phyloP scores from a whole-genome alignment of 192 early-diverging fungal genomes.

The Diversispora epigaea region DNA sequence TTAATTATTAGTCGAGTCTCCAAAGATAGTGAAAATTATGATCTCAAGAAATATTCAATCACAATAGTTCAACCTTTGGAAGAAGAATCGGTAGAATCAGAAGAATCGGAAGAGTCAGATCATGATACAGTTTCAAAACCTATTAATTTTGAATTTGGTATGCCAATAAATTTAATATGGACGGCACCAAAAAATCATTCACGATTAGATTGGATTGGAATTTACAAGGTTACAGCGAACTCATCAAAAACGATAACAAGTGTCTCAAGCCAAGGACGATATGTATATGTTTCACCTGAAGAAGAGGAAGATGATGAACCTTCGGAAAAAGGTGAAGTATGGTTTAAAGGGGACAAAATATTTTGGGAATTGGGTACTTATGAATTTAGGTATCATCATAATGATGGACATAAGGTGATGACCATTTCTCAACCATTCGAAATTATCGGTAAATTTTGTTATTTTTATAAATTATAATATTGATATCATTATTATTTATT shows the following conservation, averaged over 20 bases:
- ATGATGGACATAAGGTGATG: conserved; percentile 83
- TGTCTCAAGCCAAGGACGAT: conserved; percentile 68
- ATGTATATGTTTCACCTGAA: conserved; percentile 61
- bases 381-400: conserved; percentile 90
- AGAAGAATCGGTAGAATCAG: background rate
- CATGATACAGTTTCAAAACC: background rate
- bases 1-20: conserved; percentile 34
- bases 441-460: conserved; percentile 53
- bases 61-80: background rate
- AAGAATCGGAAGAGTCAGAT: background rate
- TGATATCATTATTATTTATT: background rate
- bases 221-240: conserved; percentile 81
- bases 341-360: conserved; percentile 64
- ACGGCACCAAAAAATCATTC: conserved; percentile 72
- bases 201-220: conserved; percentile 87
- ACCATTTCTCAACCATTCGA: conserved; percentile 75
- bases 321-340: conserved; percentile 35
- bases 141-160: conserved; percentile 66
- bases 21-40: conserved; percentile 34
- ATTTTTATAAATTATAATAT: background rate
- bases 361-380: conserved; percentile 88
- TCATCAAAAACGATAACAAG: conserved; percentile 74
- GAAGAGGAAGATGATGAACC: conserved; percentile 48
- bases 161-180: conserved; percentile 74
- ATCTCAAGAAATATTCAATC: conserved; percentile 45